Percentiles rank a stretch among this genome's conserved stretches.
Evolutionary conservation across 2,329 filamentous ascomycete genomes (phyloP).

Genomic region (Neophaeococcomyces aloes): DNA sequence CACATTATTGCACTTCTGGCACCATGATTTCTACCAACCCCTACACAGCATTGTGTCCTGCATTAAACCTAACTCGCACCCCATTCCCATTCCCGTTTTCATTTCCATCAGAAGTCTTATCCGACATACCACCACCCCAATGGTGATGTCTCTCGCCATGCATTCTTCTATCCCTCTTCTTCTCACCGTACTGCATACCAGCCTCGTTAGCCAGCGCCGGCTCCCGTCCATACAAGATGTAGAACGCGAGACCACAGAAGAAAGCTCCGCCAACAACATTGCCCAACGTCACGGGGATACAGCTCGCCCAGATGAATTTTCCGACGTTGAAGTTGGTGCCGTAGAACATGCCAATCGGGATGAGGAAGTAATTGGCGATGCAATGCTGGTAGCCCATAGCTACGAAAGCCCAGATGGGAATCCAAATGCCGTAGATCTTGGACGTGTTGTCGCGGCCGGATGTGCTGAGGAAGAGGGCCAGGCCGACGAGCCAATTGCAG

Average conservation of each 20-base stretch:
- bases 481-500: slow-evolving; percentile 49
- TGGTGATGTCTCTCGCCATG: no score
- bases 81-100: no score
- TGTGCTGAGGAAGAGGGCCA: slow-evolving; percentile 41
- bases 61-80: no score
- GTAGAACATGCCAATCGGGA: slow-evolving; percentile 43
- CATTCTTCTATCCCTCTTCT: no score
- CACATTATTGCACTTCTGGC: no score
- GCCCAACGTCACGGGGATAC: slow-evolving; percentile 44
- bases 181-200: no score
- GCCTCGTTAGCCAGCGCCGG: no score
- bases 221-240: slow-evolving; percentile 38
- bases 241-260: slow-evolving; percentile 43
- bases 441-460: slow-evolving; percentile 42
- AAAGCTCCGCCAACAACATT: slow-evolving; percentile 45
- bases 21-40: no score
- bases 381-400: slow-evolving; percentile 1
- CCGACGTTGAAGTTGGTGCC: slow-evolving; percentile 32
- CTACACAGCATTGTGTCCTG: no score
- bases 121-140: no score
- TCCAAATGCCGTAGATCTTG: slow-evolving; percentile 48
- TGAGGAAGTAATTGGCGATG: slow-evolving; percentile 42
- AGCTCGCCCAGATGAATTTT: slow-evolving; percentile 49
- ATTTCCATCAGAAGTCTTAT: no score
- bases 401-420: slow-evolving; percentile 35